Evolutionary conservation across 2,329 filamentous ascomycete species (phyloP).

Genomic region (Tolypocladium ophioglossoides): DNA sequence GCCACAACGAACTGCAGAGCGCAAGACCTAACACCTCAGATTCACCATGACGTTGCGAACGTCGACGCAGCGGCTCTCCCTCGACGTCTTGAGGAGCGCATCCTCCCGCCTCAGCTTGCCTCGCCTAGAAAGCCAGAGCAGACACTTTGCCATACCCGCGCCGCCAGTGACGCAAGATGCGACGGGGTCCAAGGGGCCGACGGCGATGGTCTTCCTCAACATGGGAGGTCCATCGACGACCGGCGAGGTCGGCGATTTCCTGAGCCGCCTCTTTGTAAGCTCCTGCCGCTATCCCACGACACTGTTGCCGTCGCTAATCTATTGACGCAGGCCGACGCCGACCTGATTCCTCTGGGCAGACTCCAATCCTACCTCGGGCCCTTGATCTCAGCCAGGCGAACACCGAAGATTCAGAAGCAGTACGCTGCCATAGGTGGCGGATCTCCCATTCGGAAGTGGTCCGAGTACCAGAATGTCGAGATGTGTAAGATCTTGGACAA

Average conservation of each 20-base stretch:
- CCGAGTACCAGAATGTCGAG: slow-evolving; percentile 82
- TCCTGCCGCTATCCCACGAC: neutral
- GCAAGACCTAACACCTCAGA: neutral
- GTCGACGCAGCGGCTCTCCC: slow-evolving; percentile 19
- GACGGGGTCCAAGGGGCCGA: slow-evolving; percentile 64
- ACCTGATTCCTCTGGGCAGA: slow-evolving; percentile 89
- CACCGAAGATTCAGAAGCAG: slow-evolving; percentile 93
- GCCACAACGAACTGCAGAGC: neutral
- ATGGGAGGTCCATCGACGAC: slow-evolving; percentile 93
- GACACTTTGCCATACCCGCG: slow-evolving; percentile 31
- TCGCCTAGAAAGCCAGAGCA: slow-evolving; percentile 18
- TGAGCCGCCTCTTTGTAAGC: slow-evolving; percentile 84
- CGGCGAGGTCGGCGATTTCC: slow-evolving; percentile 78
- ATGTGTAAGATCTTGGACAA: slow-evolving; percentile 97
- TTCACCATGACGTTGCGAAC: slow-evolving; percentile 20
- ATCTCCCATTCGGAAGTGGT: slow-evolving; percentile 98
- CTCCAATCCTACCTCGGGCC: slow-evolving; percentile 86
- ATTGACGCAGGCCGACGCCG: slow-evolving; percentile 63
- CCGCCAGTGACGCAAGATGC: slow-evolving; percentile 74
- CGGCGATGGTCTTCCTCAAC: slow-evolving; percentile 97
- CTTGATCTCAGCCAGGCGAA: slow-evolving; percentile 74
- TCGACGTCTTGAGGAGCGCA: slow-evolving; percentile 12
- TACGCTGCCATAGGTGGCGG: slow-evolving; percentile 92
- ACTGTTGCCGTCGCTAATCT: neutral
- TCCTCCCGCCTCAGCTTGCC: slow-evolving; percentile 17